A percentile compares a stretch with the other conserved stretches of the same genome.
These are phyloP conservation scores for Pseudohyphozyma bogoriensis DNA, from an alignment of 768 basidiomycete genomes.

Conservation along the genomic window DNA sequence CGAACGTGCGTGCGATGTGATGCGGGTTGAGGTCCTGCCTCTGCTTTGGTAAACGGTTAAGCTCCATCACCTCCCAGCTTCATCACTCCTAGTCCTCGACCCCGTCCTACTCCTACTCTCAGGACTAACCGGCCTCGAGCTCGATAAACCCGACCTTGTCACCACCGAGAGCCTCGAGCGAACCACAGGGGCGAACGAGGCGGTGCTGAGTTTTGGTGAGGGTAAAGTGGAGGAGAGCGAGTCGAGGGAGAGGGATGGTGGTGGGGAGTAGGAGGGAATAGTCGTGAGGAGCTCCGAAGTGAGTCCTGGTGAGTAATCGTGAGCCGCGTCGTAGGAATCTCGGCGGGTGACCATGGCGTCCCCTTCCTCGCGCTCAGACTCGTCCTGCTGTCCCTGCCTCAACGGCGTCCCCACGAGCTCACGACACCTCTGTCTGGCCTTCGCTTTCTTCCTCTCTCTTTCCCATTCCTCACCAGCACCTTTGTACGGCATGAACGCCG, in stretches of 20 bases:
- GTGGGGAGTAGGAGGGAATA: background rate
- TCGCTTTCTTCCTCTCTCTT: conserved; percentile 11
- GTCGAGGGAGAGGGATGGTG: background rate
- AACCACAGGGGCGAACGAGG: background rate
- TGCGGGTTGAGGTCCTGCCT: background rate
- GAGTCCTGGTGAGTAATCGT: background rate
- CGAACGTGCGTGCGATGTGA: too few relatives aligned
- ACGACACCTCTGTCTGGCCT: background rate
- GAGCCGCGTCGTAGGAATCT: too few relatives aligned
- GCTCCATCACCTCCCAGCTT: background rate
- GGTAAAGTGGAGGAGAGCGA: background rate
- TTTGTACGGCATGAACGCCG: conserved; percentile 2
- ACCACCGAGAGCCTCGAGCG: background rate
- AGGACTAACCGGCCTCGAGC: background rate
- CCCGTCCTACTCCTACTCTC: background rate
- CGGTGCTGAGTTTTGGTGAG: background rate
- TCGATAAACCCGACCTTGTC: background rate
- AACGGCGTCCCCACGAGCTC: background rate
- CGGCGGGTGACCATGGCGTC: background rate
- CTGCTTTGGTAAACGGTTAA: background rate
- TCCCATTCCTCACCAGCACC: conserved; percentile 28
- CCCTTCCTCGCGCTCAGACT: background rate
- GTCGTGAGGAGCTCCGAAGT: background rate
- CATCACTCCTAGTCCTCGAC: background rate
- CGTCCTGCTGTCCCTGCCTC: background rate